A percentile compares a stretch with the other conserved stretches of the same genome.
Evolutionary conservation across 75 land plant genomes (phyloP).

Genomic region (Picea glauca): DNA sequence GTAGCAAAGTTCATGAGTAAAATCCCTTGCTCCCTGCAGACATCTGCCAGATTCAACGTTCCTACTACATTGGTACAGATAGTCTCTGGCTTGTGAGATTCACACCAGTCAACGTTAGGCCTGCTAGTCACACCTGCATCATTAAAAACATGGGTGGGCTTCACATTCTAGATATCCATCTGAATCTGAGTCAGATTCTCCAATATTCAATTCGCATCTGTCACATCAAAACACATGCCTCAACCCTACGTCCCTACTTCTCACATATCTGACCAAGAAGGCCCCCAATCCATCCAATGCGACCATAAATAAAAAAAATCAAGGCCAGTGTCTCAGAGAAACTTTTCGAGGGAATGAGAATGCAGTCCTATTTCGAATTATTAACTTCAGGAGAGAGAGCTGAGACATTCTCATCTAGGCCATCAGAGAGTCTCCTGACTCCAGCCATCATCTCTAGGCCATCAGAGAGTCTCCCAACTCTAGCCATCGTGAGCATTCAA

Average conservation of each 20-base stretch:
- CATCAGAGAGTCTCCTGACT: not conserved
- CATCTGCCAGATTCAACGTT: constrained; percentile 3
- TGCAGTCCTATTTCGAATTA: no score
- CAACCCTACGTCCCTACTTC: constrained; percentile 8
- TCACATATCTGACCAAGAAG: constrained; percentile 23
- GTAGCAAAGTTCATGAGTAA: constrained; percentile 26
- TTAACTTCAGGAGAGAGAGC: not conserved
- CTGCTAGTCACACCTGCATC: constrained; percentile 19
- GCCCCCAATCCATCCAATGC: constrained; percentile 31
- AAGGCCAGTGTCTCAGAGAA: not conserved
- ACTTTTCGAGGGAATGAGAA: not conserved
- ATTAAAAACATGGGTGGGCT: constrained; percentile 21
- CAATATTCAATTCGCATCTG: constrained; percentile 21
- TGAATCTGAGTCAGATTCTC: constrained; percentile 23
- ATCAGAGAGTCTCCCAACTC: not conserved
- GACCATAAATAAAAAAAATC: constrained; percentile 26
- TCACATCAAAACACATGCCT: not conserved
- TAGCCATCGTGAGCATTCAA: constrained; percentile 19
- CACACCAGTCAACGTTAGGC: constrained; percentile 36
- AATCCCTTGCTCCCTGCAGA: constrained; percentile 24
- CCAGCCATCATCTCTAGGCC: not conserved
- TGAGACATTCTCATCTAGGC: no score
- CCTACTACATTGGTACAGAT: constrained; percentile 34
- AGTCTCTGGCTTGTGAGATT: constrained; percentile 27
- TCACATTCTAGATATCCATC: constrained; percentile 7